Evolutionary conservation across 495 filamentous ascomycete genomes (phyloP).

Genomic region (Rostrohypoxylon terebratum): DNA sequence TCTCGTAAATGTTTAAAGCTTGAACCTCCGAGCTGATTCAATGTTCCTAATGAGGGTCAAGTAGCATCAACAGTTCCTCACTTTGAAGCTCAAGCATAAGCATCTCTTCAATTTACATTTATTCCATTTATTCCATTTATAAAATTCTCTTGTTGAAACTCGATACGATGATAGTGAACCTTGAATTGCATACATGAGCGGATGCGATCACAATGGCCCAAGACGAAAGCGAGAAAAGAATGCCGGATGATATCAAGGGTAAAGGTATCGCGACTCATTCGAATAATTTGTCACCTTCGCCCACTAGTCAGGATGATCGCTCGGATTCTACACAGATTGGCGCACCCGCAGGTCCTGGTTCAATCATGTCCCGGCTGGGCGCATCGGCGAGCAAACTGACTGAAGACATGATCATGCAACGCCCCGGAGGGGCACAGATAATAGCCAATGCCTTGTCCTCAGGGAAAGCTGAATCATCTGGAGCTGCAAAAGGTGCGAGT

Average conservation of each 20-base stretch:
- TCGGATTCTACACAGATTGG: neutral
- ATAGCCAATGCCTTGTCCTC: conserved; percentile 22
- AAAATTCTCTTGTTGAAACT: neutral
- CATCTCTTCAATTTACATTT: neutral
- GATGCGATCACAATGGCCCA: conserved; percentile 22
- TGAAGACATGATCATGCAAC: conserved; percentile 16
- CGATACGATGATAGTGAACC: neutral
- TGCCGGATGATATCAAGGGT: conserved; percentile 24
- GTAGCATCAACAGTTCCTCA: neutral
- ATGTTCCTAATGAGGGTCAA: too few relatives aligned
- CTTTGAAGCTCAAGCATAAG: neutral
- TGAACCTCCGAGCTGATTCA: too few relatives aligned
- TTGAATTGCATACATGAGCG: neutral
- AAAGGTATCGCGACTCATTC: conserved; percentile 28
- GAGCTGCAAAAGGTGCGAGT: neutral
- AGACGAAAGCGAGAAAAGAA: conserved; percentile 3
- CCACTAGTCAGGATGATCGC: neutral
- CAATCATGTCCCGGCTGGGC: conserved; percentile 35
- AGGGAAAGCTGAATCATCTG: conserved; percentile 43
- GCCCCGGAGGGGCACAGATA: conserved; percentile 4
- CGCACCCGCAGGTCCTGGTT: conserved; percentile 7
- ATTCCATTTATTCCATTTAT: neutral
- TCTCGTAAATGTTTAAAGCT: too few relatives aligned
- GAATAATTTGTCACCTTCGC: conserved; percentile 9
- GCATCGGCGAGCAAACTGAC: conserved; percentile 38